A percentile compares a stretch with the other conserved stretches of the same genome.
phyloP scores from a whole-genome alignment of 768 basidiomycete genomes.

The Xerocomellus chrysenteron region DNA sequence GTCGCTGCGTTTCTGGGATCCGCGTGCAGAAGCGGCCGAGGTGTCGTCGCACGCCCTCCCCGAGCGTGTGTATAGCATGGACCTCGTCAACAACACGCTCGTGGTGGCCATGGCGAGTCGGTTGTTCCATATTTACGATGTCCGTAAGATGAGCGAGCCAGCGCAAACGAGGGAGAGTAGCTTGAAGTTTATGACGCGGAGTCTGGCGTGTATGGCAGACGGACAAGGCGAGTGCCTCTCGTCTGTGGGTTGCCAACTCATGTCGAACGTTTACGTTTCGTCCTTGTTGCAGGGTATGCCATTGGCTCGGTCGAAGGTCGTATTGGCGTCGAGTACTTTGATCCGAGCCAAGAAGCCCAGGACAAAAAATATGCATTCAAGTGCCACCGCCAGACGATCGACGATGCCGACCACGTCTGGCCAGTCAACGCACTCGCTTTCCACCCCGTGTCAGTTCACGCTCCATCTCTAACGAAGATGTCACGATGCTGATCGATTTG shows the following conservation, averaged over 20 bases:
- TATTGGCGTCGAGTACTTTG: slow-evolving; percentile 97
- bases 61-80: slow-evolving; percentile 84
- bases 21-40: slow-evolving; percentile 56
- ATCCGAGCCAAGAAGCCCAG: slow-evolving; percentile 73
- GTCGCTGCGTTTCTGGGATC: slow-evolving; percentile 86
- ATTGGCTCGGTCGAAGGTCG: slow-evolving; percentile 93
- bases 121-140: slow-evolving; percentile 85
- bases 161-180: slow-evolving; percentile 87
- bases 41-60: slow-evolving; percentile 65
- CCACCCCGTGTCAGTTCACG: slow-evolving; percentile 68
- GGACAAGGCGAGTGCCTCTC: slow-evolving; percentile 65
- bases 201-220: slow-evolving; percentile 88
- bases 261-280: background rate
- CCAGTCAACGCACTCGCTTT: slow-evolving; percentile 95
- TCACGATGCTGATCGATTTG: background rate
- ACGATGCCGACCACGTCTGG: slow-evolving; percentile 93
- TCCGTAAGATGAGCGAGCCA: slow-evolving; percentile 73
- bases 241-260: background rate
- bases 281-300: slow-evolving; percentile 69
- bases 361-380: slow-evolving; percentile 88
- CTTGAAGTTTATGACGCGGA: slow-evolving; percentile 92
- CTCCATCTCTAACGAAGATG: background rate
- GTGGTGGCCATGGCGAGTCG: slow-evolving; percentile 94
- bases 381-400: slow-evolving; percentile 88
- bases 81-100: slow-evolving; percentile 72